These are phyloP conservation scores for Hypholoma sublateritium DNA, from an alignment of 768 basidiomycete species.

Conservation along the genomic window DNA sequence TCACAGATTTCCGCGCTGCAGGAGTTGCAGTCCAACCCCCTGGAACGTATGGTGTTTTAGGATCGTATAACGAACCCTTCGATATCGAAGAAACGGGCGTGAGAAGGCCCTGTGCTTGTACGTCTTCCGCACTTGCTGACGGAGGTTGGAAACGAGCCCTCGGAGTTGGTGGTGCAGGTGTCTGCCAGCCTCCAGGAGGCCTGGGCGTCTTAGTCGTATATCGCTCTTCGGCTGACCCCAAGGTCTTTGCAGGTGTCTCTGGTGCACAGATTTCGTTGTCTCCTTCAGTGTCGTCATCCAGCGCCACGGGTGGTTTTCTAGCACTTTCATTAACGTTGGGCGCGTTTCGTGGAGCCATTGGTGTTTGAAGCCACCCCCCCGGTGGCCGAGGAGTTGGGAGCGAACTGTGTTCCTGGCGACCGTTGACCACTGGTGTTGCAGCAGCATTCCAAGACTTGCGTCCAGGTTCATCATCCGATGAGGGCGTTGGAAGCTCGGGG, in stretches of 20 bases:
- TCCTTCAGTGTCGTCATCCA: not conserved
- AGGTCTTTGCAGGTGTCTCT: not conserved
- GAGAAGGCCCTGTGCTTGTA: constrained; percentile 33
- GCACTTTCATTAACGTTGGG: not conserved
- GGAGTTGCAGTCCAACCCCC: constrained; percentile 70
- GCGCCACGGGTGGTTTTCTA: not conserved
- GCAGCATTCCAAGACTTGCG: constrained; percentile 3
- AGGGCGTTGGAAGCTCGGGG: constrained; percentile 67
- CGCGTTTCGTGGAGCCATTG: constrained; percentile 1
- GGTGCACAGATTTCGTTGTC: not conserved
- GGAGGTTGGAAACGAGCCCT: not conserved
- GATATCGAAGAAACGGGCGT: constrained; percentile 55
- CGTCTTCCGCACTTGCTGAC: constrained; percentile 1
- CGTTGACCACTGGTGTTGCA: constrained; percentile 5
- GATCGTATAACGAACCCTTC: constrained; percentile 43
- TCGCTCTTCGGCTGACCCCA: not conserved
- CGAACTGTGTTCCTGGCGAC: constrained; percentile 4
- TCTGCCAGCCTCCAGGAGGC: constrained; percentile 38
- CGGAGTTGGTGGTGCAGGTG: not conserved
- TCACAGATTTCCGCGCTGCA: constrained; percentile 50
- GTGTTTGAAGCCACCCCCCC: constrained; percentile 16
- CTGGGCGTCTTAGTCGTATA: constrained; percentile 23
- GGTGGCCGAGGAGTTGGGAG: constrained; percentile 18
- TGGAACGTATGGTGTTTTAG: constrained; percentile 65
- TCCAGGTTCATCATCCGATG: constrained; percentile 39